Percentiles rank a stretch among this genome's conserved stretches.
phyloP scores from a whole-genome alignment of 2,329 filamentous ascomycete species.

The Epichloe uncinata region DNA sequence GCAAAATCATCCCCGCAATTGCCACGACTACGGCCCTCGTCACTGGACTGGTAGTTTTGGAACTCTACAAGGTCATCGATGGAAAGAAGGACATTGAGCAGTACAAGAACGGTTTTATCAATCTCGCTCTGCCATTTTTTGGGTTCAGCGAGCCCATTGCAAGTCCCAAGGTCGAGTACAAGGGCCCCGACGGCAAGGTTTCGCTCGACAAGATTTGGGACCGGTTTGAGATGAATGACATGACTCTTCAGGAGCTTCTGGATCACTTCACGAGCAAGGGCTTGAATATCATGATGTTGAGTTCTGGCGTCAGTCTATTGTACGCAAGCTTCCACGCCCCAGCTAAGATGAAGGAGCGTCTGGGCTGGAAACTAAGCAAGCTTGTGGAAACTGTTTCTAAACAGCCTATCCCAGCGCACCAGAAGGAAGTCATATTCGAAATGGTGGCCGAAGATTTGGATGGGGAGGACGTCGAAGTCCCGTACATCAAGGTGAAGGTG shows the following conservation, averaged over 20 bases:
- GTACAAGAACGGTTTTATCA: constrained; percentile 98
- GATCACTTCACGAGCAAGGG: constrained; percentile 71
- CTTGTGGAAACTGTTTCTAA: constrained; percentile 82
- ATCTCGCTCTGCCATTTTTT: constrained; percentile 92
- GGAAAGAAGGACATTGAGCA: constrained; percentile 95
- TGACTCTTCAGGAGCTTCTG: constrained; percentile 74
- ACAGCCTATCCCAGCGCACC: constrained; percentile 80
- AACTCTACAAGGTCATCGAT: constrained; percentile 93
- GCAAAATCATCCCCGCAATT: constrained; percentile 98
- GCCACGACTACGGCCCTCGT: constrained; percentile 94
- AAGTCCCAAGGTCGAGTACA: constrained; percentile 84
- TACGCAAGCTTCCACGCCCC: constrained; percentile 88
- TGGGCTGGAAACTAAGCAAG: constrained; percentile 72
- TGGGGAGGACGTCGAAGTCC: constrained; percentile 91
- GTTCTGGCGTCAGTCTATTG: constrained; percentile 88
- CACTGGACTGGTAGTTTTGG: constrained; percentile 81
- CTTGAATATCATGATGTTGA: constrained; percentile 79
- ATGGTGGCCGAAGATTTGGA: constrained; percentile 80
- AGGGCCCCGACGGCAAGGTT: constrained; percentile 64
- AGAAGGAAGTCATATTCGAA: constrained; percentile 94
- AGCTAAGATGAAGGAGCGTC: constrained; percentile 65
- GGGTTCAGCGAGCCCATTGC: constrained; percentile 95
- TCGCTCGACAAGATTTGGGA: constrained; percentile 96
- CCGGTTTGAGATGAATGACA: constrained; percentile 79
- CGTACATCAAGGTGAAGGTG: constrained; percentile 85